Conservation (phyloP, 139 green algal species). For the Gonium pectorale region DNA sequence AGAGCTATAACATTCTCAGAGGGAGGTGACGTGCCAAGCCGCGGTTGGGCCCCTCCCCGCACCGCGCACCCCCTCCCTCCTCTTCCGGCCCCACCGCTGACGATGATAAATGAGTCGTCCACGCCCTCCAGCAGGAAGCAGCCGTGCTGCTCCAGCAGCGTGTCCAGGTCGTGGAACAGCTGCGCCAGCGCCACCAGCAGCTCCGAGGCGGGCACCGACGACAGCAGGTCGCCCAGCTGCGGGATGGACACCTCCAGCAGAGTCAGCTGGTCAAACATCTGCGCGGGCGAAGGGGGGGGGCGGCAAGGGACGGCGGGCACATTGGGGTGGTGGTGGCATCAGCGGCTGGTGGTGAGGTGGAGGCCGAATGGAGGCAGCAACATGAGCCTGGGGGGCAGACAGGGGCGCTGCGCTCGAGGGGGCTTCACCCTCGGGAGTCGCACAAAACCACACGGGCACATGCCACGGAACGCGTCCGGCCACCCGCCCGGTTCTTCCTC, state of each 20-base stretch:
- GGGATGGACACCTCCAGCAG: conserved; percentile 27
- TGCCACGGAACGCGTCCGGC: too few relatives aligned
- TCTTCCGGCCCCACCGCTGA: conserved; percentile 49
- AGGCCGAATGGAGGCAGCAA: too few relatives aligned
- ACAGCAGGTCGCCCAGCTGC: conserved; percentile 42
- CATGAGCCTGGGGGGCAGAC: too few relatives aligned
- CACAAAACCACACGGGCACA: too few relatives aligned
- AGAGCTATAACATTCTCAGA: too few relatives aligned
- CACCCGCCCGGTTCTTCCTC: too few relatives aligned
- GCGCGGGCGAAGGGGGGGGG: not conserved
- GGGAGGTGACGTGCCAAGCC: too few relatives aligned
- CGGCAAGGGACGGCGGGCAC: not conserved
- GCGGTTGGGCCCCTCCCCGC: too few relatives aligned
- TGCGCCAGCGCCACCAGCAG: conserved; percentile 32
- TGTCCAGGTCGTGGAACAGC: conserved; percentile 46
- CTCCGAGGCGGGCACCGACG: conserved; percentile 5
- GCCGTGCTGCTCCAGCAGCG: conserved; percentile 48
- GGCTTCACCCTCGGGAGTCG: too few relatives aligned
- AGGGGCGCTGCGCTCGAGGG: too few relatives aligned
- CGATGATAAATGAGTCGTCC: conserved; percentile 27
- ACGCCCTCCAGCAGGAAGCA: conserved; percentile 47
- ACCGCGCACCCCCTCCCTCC: not conserved
- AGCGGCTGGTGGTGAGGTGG: too few relatives aligned
- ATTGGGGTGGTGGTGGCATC: not conserved
- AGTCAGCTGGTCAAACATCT: conserved; percentile 50